Conservation (phyloP, 768 basidiomycete genomes). For the Calocera cornea region DNA sequence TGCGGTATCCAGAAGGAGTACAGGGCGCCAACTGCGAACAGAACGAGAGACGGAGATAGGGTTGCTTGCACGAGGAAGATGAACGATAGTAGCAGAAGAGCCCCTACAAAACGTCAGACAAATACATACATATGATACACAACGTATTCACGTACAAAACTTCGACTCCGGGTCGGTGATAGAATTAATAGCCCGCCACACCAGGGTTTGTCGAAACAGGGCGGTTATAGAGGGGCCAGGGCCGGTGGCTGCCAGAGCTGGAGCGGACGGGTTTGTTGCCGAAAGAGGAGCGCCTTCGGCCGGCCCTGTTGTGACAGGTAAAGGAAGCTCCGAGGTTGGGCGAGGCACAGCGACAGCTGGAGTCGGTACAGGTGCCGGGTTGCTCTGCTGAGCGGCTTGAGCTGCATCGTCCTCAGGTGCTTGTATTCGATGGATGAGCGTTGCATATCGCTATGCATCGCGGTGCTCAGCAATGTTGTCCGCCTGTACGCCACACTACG, state of each 20-base stretch:
- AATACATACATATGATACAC: neutral
- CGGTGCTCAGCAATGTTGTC: neutral
- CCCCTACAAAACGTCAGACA: slow-evolving; percentile 32
- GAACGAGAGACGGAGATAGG: slow-evolving; percentile 47
- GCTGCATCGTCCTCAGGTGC: slow-evolving; percentile 46
- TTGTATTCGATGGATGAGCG: slow-evolving; percentile 71
- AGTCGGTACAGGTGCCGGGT: slow-evolving; percentile 22
- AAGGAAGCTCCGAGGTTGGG: slow-evolving; percentile 1
- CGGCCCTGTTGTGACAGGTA: neutral
- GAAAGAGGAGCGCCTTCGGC: slow-evolving; percentile 5
- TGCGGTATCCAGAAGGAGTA: slow-evolving; percentile 83
- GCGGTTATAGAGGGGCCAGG: slow-evolving; percentile 3
- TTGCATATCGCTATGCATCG: slow-evolving; percentile 57
- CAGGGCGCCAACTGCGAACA: slow-evolving; percentile 49
- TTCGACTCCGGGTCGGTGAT: slow-evolving; percentile 8
- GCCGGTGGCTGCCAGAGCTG: neutral
- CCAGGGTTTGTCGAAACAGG: neutral
- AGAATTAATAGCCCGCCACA: neutral
- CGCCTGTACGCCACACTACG: slow-evolving; percentile 19
- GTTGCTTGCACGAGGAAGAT: slow-evolving; percentile 64
- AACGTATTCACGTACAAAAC: slow-evolving; percentile 11
- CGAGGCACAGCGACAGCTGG: slow-evolving; percentile 12
- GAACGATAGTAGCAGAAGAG: slow-evolving; percentile 52
- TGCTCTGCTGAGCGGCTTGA: slow-evolving; percentile 17
- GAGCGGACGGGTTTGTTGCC: neutral